Conservation (phyloP, 495 filamentous ascomycete genomes). For the Penicillium antarcticum region DNA sequence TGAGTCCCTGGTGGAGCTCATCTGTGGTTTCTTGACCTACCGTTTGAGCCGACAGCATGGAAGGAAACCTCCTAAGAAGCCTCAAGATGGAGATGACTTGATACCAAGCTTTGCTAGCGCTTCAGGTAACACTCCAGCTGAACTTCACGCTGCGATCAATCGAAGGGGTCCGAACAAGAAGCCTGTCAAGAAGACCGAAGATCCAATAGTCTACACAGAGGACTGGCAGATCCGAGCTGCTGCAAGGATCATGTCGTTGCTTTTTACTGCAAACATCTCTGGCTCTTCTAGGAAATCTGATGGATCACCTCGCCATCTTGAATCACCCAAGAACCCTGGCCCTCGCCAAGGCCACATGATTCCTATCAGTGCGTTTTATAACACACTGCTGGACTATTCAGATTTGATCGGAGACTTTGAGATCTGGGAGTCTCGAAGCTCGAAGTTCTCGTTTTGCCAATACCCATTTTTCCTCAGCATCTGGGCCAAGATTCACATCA, state of each 20-base stretch:
- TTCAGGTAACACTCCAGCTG: slow-evolving; percentile 59
- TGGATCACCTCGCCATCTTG: slow-evolving; percentile 14
- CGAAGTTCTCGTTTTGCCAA: slow-evolving; percentile 86
- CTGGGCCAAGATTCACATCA: slow-evolving; percentile 87
- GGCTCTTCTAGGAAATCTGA: slow-evolving; percentile 34
- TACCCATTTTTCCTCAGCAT: slow-evolving; percentile 94
- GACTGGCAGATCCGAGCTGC: slow-evolving; percentile 92
- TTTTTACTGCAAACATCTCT: slow-evolving; percentile 80
- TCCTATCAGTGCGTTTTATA: slow-evolving; percentile 84
- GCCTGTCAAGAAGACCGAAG: slow-evolving; percentile 38
- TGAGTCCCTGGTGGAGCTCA: slow-evolving; percentile 68
- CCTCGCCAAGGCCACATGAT: slow-evolving; percentile 60
- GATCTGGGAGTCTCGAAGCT: slow-evolving; percentile 72
- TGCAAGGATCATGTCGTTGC: slow-evolving; percentile 73
- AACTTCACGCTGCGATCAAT: slow-evolving; percentile 78
- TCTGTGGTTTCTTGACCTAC: slow-evolving; percentile 79
- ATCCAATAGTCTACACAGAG: slow-evolving; percentile 66
- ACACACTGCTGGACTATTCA: slow-evolving; percentile 77
- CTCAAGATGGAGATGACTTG: slow-evolving; percentile 58
- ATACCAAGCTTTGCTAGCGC: slow-evolving; percentile 67
- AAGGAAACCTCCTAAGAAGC: slow-evolving; percentile 55
- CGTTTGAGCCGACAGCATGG: slow-evolving; percentile 71
- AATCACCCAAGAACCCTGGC: slow-evolving; percentile 33
- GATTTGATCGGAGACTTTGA: slow-evolving; percentile 89
- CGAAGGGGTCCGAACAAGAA: slow-evolving; percentile 48